Evolutionary conservation across 2,329 filamentous ascomycete species (phyloP).

Genomic region (Penicillium expansum): DNA sequence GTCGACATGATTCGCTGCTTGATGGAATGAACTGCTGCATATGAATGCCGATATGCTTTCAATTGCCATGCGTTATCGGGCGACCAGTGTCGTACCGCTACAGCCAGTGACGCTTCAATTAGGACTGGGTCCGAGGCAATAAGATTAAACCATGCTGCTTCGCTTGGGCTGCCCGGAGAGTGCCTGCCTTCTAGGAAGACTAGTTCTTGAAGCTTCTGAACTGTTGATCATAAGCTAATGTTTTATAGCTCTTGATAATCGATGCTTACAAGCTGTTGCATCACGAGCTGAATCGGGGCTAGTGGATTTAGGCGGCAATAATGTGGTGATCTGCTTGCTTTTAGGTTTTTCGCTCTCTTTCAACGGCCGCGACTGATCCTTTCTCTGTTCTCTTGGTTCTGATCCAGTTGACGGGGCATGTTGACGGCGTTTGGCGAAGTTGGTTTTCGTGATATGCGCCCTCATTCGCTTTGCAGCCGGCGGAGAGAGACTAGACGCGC

Average conservation of each 20-base stretch:
- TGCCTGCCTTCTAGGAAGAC: background rate
- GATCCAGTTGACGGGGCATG: background rate
- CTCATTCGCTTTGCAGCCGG: background rate
- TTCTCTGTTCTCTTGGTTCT: background rate
- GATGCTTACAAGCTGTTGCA: background rate
- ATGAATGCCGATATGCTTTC: conserved; percentile 16
- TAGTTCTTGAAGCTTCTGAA: background rate
- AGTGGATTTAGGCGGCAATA: background rate
- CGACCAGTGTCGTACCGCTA: conserved; percentile 24
- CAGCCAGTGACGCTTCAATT: conserved; percentile 24
- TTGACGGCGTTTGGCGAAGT: background rate
- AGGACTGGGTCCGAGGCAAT: conserved; percentile 25
- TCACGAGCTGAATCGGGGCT: background rate
- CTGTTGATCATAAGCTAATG: background rate
- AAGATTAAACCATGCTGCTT: conserved; percentile 24
- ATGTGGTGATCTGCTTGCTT: background rate
- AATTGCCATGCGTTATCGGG: conserved; percentile 18
- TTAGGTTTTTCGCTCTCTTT: background rate
- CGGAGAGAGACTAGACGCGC: background rate
- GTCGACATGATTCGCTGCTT: conserved; percentile 19
- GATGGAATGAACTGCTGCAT: conserved; percentile 19
- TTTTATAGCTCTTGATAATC: background rate
- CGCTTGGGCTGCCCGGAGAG: background rate
- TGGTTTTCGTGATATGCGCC: background rate
- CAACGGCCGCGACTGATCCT: background rate